Evolutionary conservation across 2,329 filamentous ascomycete genomes (phyloP).

Genomic region (Bipolaris gigantea): DNA sequence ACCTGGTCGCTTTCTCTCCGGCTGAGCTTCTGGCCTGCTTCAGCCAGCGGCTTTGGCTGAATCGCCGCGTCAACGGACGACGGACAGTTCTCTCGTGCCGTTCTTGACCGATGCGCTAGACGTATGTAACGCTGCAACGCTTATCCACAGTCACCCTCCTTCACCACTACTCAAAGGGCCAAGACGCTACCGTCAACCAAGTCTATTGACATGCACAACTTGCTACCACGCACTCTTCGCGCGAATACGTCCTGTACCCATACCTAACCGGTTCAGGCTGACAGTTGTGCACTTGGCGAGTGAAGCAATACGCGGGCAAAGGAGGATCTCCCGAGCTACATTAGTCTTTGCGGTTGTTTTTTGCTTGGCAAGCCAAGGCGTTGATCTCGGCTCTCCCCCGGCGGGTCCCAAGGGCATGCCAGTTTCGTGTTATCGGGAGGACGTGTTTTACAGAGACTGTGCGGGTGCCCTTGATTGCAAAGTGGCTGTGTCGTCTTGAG

Average conservation of each 20-base stretch:
- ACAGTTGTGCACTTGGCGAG: slow-evolving; percentile 2
- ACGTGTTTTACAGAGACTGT: slow-evolving; percentile 1
- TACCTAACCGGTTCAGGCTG: slow-evolving; percentile 2
- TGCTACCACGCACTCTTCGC: background rate
- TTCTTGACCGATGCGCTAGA: background rate
- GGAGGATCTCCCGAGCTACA: background rate
- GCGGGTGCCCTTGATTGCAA: background rate
- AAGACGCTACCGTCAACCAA: slow-evolving; percentile 5
- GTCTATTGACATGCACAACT: background rate
- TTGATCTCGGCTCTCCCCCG: slow-evolving; percentile 27
- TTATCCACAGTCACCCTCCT: background rate
- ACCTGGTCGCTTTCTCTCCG: background rate
- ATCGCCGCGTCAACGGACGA: background rate
- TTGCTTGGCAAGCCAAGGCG: slow-evolving; percentile 10
- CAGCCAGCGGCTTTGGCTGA: too few species aligned
- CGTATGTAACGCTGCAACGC: background rate
- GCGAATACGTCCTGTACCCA: background rate
- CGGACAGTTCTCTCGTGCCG: background rate
- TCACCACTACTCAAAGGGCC: background rate
- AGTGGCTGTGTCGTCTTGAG: background rate
- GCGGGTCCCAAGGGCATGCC: slow-evolving; percentile 5
- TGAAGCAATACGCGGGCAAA: slow-evolving; percentile 1
- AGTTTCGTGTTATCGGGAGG: slow-evolving; percentile 7
- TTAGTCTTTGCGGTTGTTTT: slow-evolving; percentile 2
- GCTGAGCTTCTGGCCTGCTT: background rate